Base-by-base conservation (phyloP, 2,329 filamentous ascomycete genomes). In the Rhynchosporium graminicola region DNA sequence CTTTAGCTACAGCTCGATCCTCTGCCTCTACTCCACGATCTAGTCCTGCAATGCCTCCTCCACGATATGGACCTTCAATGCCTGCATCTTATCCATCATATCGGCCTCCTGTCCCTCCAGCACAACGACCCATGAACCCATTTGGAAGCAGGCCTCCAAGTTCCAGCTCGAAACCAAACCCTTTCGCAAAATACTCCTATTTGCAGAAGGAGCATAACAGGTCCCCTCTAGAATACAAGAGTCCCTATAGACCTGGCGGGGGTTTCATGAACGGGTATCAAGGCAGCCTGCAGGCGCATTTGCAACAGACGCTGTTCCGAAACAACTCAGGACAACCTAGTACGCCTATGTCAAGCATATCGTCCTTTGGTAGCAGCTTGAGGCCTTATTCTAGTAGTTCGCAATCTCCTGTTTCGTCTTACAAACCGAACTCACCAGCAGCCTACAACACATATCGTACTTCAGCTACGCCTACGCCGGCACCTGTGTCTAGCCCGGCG, bases 221-320 rank as follows among this genome's bases (percentile, higher is more conserved):
- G 79, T 83, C 77, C 62, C 76, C 81, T 5, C 77, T 80, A 7
- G 81, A 81, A 59, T 87, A 88, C 63, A 80, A 82, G 56, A 86
- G 83, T 4, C 85, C 85, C 0, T 88, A 87, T 69, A 79, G 81
- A 15, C 76, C 78, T 59, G 72, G 71, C 75, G 81, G 82, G 29
- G 85, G 84, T 0, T 87, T 87, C 67, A 84, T 81, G 40, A 87
- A 87, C 64, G 83, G 83, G 4, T 86, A 86, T 61, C 82, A 86
- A 71, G 82, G 81, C 2, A 70, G 65, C 48, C 62, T 71, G 3
- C 59, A 70, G 52, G 68, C 67, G n/a, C 69, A 74, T 57, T 56
- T 73, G 31, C 65, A 71, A 40, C 63, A 69, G 51, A 73, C 66
- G 2, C n/a, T 73, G 50, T 73, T 73, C 62, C 57, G 62, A 26